Conservation (phyloP, 805 yeast species). For the Saturnispora gosingensis region DNA sequence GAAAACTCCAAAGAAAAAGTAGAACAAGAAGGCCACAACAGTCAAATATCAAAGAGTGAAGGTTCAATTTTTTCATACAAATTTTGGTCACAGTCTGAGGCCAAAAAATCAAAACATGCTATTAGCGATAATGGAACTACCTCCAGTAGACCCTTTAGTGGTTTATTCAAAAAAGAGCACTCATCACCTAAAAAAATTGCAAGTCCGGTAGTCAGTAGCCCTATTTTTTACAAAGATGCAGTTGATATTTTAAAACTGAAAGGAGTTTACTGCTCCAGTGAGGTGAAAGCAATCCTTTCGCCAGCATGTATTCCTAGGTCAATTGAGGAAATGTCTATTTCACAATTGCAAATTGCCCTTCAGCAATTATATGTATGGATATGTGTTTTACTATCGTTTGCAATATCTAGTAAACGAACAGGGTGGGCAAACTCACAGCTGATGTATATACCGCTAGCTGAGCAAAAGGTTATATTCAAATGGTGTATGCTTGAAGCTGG, state of each 20-base stretch:
- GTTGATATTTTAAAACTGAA: not conserved
- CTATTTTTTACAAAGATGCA: not conserved
- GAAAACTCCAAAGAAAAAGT: not conserved
- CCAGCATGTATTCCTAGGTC: not conserved
- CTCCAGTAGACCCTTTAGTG: not conserved
- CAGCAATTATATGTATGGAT: conserved; percentile 20
- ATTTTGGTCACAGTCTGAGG: not conserved
- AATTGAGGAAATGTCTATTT: not conserved
- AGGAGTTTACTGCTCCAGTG: not conserved
- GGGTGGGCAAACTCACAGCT: conserved; percentile 25
- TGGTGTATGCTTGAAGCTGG: conserved; percentile 11
- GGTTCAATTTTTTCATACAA: not conserved
- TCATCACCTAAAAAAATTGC: not conserved
- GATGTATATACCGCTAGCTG: conserved; percentile 15
- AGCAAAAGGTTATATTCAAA: conserved; percentile 15
- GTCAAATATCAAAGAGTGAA: not conserved
- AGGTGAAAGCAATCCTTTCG: not conserved
- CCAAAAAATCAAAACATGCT: not conserved
- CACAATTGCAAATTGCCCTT: conserved; percentile 2
- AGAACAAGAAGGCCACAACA: not conserved
- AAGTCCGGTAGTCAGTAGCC: not conserved
- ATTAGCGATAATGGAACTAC: not conserved
- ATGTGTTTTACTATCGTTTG: conserved; percentile 18
- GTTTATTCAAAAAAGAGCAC: not conserved
- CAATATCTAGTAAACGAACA: conserved; percentile 19